Evolutionary conservation across 2,329 filamentous ascomycete species (phyloP), one percentile per base, ranked within the genome.

Genomic region (Coccinonectria pachysandricola): DNA sequence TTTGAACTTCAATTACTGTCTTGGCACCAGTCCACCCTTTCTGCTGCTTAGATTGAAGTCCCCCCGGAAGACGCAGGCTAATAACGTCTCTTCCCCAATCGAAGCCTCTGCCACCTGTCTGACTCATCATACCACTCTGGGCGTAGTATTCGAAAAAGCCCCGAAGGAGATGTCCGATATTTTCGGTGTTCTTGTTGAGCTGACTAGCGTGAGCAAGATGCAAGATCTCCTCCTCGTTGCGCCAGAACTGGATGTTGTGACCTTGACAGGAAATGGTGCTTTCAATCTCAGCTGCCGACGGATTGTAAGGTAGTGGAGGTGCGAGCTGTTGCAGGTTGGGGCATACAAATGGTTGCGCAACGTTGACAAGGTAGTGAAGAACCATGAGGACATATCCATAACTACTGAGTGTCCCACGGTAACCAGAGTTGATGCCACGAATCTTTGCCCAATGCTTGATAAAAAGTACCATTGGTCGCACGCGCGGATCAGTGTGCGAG

Each of bases 311-410:
- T 8, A 59, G 59, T 7, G 53, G 57, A 7, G 57, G 63, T 18
- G 56, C 65, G 40, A 67, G 60, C 28, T 65, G 56, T 48, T 92
- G 85, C 3, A 95, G 65, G 45, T 95, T 94, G 0, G 82, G 84
- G 31, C 84, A 75, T 11, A 95, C 80, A 28, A 85, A 84, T 1
- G 87, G 86, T 24, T 73, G 64, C 1, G 71, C 80, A 27, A 94
- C 54, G 42, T 94, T 93, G 46, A 91, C 75, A 15, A 94, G 69
- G 47, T 88, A 94, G 54, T 95, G 87, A 10, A 94, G 61, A 4
- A 92, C 76, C 86, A 95, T 93, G 19, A 94, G 60, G 5, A 91
- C 84, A 53, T 88, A 95, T 25, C 87, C 86, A 45, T 94, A 94
- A 39, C 82, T 88, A 27, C 81, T 87, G 11, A 95, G 61, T 0